Evolutionary conservation across 2,329 filamentous ascomycete species (phyloP), one percentile per base, ranked within the genome.

Genomic region (Alternaria brassicae): DNA sequence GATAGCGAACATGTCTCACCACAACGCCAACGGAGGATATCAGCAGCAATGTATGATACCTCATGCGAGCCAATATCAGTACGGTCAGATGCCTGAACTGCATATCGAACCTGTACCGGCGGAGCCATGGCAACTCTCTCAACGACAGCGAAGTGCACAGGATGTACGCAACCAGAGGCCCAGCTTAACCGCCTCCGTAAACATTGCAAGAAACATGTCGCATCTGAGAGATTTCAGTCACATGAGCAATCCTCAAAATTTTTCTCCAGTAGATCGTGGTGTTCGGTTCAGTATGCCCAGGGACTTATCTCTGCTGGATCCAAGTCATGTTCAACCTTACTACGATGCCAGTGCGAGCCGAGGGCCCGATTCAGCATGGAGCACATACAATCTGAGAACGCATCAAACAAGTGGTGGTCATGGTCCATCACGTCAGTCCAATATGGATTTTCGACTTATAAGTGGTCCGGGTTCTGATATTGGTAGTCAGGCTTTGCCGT

Each of bases 331-430:
- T 12, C n/a, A 32, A 7, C 56, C 30, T 28, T 17, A 45, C 28
- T 56, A 56, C 28, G 58, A 68, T 32, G 44, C 60, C 4, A 63
- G 69, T 13, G 28, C 36, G 7, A 63, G 65, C 19, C 62, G 63
- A 51, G 60, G 62, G 25, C 41, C 66, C 25, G 68, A 72, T 8
- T 68, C 68, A 23, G 68, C 75, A 51, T 77, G 75, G 75, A 75
- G 58, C 48, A 28, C 65, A 10, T 60, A 67, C 30, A 66, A 69
- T 15, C 37, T 67, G 45, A 67, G 71, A 41, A 63, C 36, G 32
- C 30, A 60, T 1, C 60, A 39, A n/a, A 42, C 52, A 10, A 56
- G 47, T 36, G 41, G 21, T 8, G 41, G 40, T 17, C 59, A 51
- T 7, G 53, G 42, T 28, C 50, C 53, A 9, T 60, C 60, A 12